Conservation (phyloP, 441 rosid genomes). For the Omphalea diandra region DNA sequence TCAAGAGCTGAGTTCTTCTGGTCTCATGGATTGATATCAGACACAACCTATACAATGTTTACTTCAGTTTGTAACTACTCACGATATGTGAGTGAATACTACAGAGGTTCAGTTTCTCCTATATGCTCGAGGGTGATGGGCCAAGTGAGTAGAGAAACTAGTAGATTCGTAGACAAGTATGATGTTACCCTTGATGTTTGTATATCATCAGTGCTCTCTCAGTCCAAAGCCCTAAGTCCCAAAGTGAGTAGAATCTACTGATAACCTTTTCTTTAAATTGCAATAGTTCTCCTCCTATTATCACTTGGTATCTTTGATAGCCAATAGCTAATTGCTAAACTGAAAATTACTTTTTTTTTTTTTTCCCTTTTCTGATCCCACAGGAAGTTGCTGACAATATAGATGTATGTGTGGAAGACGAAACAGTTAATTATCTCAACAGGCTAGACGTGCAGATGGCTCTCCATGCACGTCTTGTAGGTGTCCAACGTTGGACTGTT, state of each 20-base stretch:
- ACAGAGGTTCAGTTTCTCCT: conserved; percentile 75
- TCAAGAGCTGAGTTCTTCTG: conserved; percentile 95
- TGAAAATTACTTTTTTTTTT: neutral
- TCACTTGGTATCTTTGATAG: neutral
- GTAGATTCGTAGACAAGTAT: conserved; percentile 91
- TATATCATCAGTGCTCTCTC: conserved; percentile 79
- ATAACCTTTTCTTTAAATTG: conserved; percentile 7
- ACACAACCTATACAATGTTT: conserved; percentile 80
- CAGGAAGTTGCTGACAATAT: conserved; percentile 76
- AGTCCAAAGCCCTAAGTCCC: conserved; percentile 69
- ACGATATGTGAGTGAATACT: conserved; percentile 79
- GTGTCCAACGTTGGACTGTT: conserved; percentile 73
- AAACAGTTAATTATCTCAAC: conserved; percentile 83
- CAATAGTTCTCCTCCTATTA: neutral
- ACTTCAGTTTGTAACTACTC: conserved; percentile 91
- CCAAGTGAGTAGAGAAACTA: conserved; percentile 79
- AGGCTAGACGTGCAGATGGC: conserved; percentile 87
- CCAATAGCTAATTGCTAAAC: conserved; percentile 5
- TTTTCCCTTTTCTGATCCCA: conserved; percentile 7
- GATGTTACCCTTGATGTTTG: conserved; percentile 98
- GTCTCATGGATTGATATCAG: conserved; percentile 95
- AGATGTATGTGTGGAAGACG: conserved; percentile 95
- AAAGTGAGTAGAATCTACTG: conserved; percentile 40
- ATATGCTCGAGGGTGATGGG: conserved; percentile 81
- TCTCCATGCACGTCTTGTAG: conserved; percentile 86